Percentiles rank a stretch among this genome's conserved stretches.
These are phyloP conservation scores for Microcera coccophila DNA, from an alignment of 2,329 filamentous ascomycete genomes.

Conservation along the genomic window DNA sequence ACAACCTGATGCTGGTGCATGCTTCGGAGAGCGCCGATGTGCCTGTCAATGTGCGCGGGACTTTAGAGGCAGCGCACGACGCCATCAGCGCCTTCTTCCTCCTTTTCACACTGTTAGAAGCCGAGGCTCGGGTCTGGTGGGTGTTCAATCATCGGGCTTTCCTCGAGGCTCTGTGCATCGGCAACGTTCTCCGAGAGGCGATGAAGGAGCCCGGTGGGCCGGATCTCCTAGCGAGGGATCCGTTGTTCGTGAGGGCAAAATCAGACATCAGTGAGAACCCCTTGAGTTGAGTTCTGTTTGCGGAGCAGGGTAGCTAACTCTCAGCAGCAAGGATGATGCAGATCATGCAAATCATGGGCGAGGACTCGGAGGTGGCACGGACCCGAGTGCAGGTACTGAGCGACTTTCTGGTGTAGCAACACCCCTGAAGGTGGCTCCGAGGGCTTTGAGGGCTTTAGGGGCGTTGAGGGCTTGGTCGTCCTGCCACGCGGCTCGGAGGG, in stretches of 20 bases:
- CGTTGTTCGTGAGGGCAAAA: conserved; percentile 56
- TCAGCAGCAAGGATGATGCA: conserved; percentile 56
- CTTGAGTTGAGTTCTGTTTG: not conserved
- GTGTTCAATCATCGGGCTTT: conserved; percentile 79
- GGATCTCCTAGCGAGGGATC: conserved; percentile 49
- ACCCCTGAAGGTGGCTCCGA: no score
- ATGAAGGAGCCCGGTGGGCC: conserved; percentile 42
- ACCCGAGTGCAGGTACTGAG: conserved; percentile 57
- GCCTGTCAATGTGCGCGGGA: conserved; percentile 62
- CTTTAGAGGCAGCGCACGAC: conserved; percentile 71
- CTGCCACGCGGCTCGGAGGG: no score
- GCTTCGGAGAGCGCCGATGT: conserved; percentile 64
- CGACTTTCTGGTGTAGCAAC: conserved; percentile 42
- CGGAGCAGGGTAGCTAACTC: no score
- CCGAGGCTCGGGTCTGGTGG: conserved; percentile 78
- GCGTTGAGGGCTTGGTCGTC: no score
- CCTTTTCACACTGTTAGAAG: conserved; percentile 63
- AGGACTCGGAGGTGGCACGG: conserved; percentile 56
- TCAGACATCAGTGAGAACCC: conserved; percentile 54
- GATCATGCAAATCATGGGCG: conserved; percentile 58
- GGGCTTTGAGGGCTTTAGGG: no score
- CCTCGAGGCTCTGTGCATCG: conserved; percentile 68
- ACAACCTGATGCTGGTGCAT: conserved; percentile 76
- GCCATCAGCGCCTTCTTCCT: conserved; percentile 73
- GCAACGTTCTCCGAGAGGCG: conserved; percentile 54